Evolutionary conservation across 2,329 filamentous ascomycete genomes (phyloP), one percentile per base, ranked within the genome.

Genomic region (Drechslerella dactyloides): DNA sequence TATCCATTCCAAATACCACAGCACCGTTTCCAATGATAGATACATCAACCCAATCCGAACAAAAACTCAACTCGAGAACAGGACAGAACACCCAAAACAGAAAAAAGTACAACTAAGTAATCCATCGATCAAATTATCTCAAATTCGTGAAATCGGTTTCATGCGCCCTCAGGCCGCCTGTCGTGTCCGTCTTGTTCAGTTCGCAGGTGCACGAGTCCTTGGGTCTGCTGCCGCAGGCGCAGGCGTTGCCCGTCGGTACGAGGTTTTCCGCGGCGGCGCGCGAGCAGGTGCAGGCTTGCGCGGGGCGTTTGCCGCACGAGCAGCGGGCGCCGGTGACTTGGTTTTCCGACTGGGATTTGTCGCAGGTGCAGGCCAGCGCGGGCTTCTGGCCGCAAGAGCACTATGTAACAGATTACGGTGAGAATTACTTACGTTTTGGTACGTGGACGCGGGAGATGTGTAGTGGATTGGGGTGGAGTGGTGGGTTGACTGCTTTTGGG

Each of bases 281-380:
- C 35, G 58, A 64, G 51, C 68, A 72, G 30, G 68, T 72, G 50
- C 68, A 72, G 7, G 68, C 68, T 40, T 72, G 68, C 2, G 68
- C 68, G 50, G 68, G 68, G 44, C 68, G 68, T 65, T 72, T 72
- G 6, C 68, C 68, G 56, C 68, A 72, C 1, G 60, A 65, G 44
- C 68, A 72, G 21, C 68, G 60, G 51, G 68, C 68, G 33, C 68
- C 68, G 50, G 68, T 48, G 55, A 65, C 68, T 57, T 72, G 60
- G 60, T 72, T 72, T 53, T 72, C 68, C 40, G 60, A 46, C 21
- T 44, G 24, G 11, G 68, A 58, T 15, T 57, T 56, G 15, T 53
- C 48, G 60, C 68, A 72, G 55, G 8, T 46, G 44, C 68, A 72
- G 15, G 50, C 60, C 2, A 72, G 51, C 6, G 68, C 68, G 4